Base-by-base conservation (phyloP, 2,329 filamentous ascomycete genomes). In the Drechslerella dactyloides region DNA sequence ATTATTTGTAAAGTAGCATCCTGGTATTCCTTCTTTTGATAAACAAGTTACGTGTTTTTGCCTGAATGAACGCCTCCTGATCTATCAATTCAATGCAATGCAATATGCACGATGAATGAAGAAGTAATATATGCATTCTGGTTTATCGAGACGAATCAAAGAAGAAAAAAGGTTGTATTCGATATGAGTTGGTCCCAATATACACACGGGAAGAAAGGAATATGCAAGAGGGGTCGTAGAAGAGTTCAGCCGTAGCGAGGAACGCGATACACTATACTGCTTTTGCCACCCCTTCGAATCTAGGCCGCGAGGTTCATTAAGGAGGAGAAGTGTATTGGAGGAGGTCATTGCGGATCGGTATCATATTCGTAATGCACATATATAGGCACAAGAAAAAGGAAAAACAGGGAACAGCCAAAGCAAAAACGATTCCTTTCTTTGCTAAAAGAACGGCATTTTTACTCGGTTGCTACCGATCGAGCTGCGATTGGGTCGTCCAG, bases 381-480 rank as follows among this genome's bases (percentile, higher is more conserved):
- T 62, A 50, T 54, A 35, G n/a, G 35, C 54, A 50, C 27, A 54
- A 53, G 35, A 54, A 50, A 33, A 54, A 46, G 15, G 21, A 42
- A 75, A 61, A 56, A 60, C 8, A 51, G 33, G 13, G 37, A 42
- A 15, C 37, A 13, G 8, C 54, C 30, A 48, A 58, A 57, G 53
- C 44, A 66, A 48, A 62, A 70, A 64, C 37, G 48, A 54, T 63
- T 70, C 59, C n/a, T 70, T 70, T 59, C 54, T 59, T 70, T 68
- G 23, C 44, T n/a, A 44, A 58, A 64, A 64, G 59, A 64, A 64
- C 44, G 30, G 21, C 59, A 64, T 70, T 44, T 62, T 63, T 70
- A 70, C 66, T 70, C 66, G 19, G 66, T 70, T 53, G 59, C 66
- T 51, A 70, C 66, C 66, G 66, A 70, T 70, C 66, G 66, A 64